A percentile compares a stretch with the other conserved stretches of the same genome.
phyloP scores from a whole-genome alignment of 192 early-diverging fungal genomes.

The Jimgerdemannia flammicorona region DNA sequence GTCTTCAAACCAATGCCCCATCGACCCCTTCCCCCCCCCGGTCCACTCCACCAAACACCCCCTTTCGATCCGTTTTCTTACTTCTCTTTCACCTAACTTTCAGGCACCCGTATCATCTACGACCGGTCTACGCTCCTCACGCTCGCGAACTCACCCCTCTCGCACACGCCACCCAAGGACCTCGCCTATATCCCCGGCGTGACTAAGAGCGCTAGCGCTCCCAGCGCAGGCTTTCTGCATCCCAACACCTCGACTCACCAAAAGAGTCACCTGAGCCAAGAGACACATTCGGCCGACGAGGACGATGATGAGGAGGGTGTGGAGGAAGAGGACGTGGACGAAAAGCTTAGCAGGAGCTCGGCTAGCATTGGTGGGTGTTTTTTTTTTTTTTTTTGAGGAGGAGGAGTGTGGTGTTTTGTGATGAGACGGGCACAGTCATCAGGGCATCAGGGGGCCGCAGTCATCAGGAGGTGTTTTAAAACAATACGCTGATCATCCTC shows the following conservation, averaged over 20 bases:
- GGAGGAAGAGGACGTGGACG: slow-evolving; percentile 24
- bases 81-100: not conserved
- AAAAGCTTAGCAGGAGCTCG: slow-evolving; percentile 39
- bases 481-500: too few species aligned
- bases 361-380: slow-evolving; percentile 9
- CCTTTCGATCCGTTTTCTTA: too few species aligned
- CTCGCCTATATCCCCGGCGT: slow-evolving; percentile 60
- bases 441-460: not conserved
- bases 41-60: too few species aligned
- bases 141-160: slow-evolving; percentile 57
- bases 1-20: too few species aligned
- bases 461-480: not conserved
- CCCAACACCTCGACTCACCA: slow-evolving; percentile 22
- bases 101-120: slow-evolving; percentile 64
- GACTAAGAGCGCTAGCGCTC: slow-evolving; percentile 28
- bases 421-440: not conserved
- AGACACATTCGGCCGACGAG: slow-evolving; percentile 30
- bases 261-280: slow-evolving; percentile 32
- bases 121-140: slow-evolving; percentile 57
- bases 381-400: not conserved
- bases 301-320: slow-evolving; percentile 2
- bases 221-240: slow-evolving; percentile 25
- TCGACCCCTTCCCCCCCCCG: too few species aligned
- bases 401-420: not conserved
- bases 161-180: slow-evolving; percentile 52